Evolutionary conservation across 73 alveolate species (phyloP).

Genomic region (Paramecium sonneborni): DNA sequence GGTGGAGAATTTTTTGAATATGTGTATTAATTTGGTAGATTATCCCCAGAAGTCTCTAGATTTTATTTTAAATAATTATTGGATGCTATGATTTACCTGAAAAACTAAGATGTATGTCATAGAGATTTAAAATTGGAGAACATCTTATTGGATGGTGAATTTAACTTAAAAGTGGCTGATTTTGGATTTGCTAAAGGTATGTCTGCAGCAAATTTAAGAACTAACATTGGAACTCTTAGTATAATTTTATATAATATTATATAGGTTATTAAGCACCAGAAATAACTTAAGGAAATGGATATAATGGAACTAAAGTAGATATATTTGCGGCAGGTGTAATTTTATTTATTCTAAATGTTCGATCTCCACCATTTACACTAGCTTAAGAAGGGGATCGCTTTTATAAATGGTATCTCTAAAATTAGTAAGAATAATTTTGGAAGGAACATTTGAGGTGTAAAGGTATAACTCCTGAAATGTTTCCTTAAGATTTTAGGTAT

Average conservation of each 20-base stretch:
- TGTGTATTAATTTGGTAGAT: slow-evolving; percentile 74
- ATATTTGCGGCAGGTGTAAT: slow-evolving; percentile 78
- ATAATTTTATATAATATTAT: background rate
- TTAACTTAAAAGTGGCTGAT: slow-evolving; percentile 85
- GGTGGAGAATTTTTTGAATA: slow-evolving; percentile 80
- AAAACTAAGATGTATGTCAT: slow-evolving; percentile 79
- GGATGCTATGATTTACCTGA: slow-evolving; percentile 82
- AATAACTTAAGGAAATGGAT: slow-evolving; percentile 60
- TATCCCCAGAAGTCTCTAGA: slow-evolving; percentile 73
- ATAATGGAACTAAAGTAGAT: slow-evolving; percentile 74
- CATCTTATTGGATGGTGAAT: slow-evolving; percentile 81
- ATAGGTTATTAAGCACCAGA: slow-evolving; percentile 84
- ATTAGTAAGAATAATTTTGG: slow-evolving; percentile 76
- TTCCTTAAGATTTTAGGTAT: slow-evolving; percentile 75
- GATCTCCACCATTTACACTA: slow-evolving; percentile 72
- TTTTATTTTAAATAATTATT: slow-evolving; percentile 72
- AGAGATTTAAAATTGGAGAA: slow-evolving; percentile 94
- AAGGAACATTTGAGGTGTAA: slow-evolving; percentile 58
- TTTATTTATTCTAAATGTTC: slow-evolving; percentile 73
- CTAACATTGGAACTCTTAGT: slow-evolving; percentile 73
- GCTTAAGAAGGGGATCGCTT: slow-evolving; percentile 71
- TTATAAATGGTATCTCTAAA: slow-evolving; percentile 27
- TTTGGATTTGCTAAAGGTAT: slow-evolving; percentile 85
- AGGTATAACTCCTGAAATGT: slow-evolving; percentile 57
- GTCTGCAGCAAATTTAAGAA: slow-evolving; percentile 55